These are phyloP conservation scores for Aspergillus neoniger DNA, from an alignment of 2,329 filamentous ascomycete genomes.

Conservation along the genomic window DNA sequence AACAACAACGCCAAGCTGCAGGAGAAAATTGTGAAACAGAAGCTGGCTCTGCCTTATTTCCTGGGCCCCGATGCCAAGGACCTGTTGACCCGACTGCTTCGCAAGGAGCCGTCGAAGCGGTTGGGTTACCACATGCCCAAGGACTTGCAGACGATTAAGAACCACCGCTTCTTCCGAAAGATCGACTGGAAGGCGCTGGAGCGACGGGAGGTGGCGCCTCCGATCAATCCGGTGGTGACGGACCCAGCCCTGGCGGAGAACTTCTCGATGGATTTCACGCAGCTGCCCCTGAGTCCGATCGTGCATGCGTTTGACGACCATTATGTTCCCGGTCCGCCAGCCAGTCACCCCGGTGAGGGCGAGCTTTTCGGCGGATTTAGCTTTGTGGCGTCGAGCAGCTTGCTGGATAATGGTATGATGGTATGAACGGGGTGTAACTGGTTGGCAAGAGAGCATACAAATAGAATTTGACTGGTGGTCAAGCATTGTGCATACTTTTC, in stretches of 20 bases:
- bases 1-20: conserved; percentile 93
- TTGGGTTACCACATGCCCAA: conserved; percentile 86
- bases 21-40: conserved; percentile 93
- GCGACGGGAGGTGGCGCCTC: conserved; percentile 77
- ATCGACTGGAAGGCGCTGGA: conserved; percentile 92
- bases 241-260: conserved; percentile 97
- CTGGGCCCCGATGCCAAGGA: conserved; percentile 91
- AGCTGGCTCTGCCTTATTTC: conserved; percentile 85
- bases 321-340: conserved; percentile 26
- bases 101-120: conserved; percentile 89
- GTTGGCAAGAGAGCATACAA: not conserved
- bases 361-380: conserved; percentile 53
- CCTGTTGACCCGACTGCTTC: conserved; percentile 81
- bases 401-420: conserved; percentile 45
- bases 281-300: conserved; percentile 76
- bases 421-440: conserved; percentile 30
- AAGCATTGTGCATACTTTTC: not conserved
- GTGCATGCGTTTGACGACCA: conserved; percentile 41
- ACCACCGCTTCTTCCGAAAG: conserved; percentile 93
- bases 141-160: conserved; percentile 82
- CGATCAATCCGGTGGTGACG: conserved; percentile 90
- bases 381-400: conserved; percentile 51
- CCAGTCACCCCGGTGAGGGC: conserved; percentile 27
- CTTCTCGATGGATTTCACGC: conserved; percentile 90
- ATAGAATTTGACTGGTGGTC: not conserved